Conservation (phyloP, 345 rosid genomes). For the Erysimum cheiranthoides region DNA sequence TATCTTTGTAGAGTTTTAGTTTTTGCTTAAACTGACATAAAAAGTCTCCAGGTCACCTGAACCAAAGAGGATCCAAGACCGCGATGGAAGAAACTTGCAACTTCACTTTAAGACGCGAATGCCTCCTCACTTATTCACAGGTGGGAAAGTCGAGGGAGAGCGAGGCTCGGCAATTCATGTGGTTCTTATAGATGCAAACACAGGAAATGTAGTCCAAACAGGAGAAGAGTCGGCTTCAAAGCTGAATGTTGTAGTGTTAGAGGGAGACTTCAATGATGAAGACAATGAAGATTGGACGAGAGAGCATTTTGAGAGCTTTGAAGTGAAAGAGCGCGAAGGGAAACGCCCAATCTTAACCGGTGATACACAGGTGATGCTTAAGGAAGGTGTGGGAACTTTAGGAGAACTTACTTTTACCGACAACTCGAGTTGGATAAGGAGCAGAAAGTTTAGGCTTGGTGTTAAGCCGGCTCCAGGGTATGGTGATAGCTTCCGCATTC, state of each 20-base stretch:
- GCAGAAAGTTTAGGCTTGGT: constrained; percentile 97
- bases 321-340: constrained; percentile 89
- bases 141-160: constrained; percentile 93
- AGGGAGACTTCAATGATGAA: constrained; percentile 86
- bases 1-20: constrained; percentile 3
- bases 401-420: constrained; percentile 90
- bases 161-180: constrained; percentile 85
- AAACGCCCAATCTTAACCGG: constrained; percentile 89
- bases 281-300: constrained; percentile 67
- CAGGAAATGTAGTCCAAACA: constrained; percentile 66
- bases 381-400: constrained; percentile 87
- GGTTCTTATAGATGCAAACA: constrained; percentile 63
- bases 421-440: constrained; percentile 97
- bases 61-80: constrained; percentile 63
- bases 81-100: constrained; percentile 64
- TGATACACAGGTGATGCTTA: constrained; percentile 71
- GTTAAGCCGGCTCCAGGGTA: constrained; percentile 61
- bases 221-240: constrained; percentile 75
- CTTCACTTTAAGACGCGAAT: constrained; percentile 83
- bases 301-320: constrained; percentile 75
- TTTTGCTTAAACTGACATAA: neutral
- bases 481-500: constrained; percentile 61
- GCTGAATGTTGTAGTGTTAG: constrained; percentile 76
- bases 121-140: constrained; percentile 95
- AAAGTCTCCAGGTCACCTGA: constrained; percentile 58